phyloP scores from a whole-genome alignment of 306 rosid genomes.

The Cucurbita argyrosperma region DNA sequence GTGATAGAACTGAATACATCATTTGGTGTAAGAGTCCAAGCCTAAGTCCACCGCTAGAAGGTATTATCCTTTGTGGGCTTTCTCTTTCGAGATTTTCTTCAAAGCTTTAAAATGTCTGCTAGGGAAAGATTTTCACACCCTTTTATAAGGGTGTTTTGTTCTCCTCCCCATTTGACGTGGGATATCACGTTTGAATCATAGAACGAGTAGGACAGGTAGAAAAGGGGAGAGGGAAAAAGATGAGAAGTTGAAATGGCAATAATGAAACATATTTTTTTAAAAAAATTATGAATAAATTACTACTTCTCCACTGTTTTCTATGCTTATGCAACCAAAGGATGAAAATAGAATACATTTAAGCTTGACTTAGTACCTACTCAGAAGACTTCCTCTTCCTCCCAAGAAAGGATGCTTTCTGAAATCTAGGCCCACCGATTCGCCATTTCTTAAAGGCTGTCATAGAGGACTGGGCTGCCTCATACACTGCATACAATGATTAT shows the following conservation, averaged over 20 bases:
- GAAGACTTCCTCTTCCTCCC: constrained; percentile 67
- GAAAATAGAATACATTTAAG: background rate
- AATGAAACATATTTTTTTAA: background rate
- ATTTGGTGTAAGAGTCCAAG: too few species aligned
- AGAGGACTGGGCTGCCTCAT: constrained; percentile 82
- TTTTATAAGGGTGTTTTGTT: too few species aligned
- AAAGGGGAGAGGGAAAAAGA: too few species aligned
- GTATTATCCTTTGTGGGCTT: too few species aligned
- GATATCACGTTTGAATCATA: too few species aligned
- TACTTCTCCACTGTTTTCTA: background rate
- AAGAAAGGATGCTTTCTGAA: constrained; percentile 62
- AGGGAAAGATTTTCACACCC: too few species aligned
- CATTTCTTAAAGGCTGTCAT: constrained; percentile 85
- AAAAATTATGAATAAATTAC: background rate
- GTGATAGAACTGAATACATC: too few species aligned
- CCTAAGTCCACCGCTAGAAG: too few species aligned
- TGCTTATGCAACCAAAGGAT: background rate
- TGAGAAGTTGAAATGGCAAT: background rate
- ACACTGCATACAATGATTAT: constrained; percentile 37
- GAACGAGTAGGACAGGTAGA: too few species aligned
- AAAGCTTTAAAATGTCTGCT: too few species aligned
- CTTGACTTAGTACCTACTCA: constrained; percentile 21
- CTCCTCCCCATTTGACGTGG: too few species aligned
- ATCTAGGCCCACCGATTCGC: constrained; percentile 90
- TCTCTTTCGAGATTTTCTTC: too few species aligned